Evolutionary conservation across 2,329 filamentous ascomycete genomes (phyloP).

Genomic region (Colletotrichum sp.): DNA sequence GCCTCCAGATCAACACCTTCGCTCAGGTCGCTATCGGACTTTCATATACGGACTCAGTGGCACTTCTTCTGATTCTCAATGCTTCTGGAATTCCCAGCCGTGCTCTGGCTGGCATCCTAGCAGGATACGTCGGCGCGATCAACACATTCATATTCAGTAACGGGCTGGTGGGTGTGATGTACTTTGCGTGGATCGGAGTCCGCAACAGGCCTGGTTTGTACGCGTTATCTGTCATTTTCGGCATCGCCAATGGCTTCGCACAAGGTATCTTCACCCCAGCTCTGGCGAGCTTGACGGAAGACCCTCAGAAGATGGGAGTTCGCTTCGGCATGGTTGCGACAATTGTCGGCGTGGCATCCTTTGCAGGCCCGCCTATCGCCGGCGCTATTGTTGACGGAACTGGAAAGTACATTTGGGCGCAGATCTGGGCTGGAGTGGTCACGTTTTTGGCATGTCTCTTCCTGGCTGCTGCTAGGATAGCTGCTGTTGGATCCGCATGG

Average conservation of each 20-base stretch:
- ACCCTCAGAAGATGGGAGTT: not conserved
- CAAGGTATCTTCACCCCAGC: not conserved
- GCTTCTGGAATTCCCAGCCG: slow-evolving; percentile 61
- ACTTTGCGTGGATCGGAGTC: not conserved
- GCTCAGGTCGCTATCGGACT: slow-evolving; percentile 47
- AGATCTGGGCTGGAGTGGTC: not conserved
- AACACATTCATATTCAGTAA: not conserved
- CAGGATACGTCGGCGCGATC: slow-evolving; percentile 43
- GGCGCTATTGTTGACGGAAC: not conserved
- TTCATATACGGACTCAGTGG: slow-evolving; percentile 55
- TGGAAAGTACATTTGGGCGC: not conserved
- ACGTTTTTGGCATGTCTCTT: not conserved
- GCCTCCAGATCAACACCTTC: slow-evolving; percentile 40
- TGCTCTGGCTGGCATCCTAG: slow-evolving; percentile 58
- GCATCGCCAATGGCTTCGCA: not conserved
- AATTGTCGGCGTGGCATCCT: not conserved
- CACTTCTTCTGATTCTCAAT: slow-evolving; percentile 65
- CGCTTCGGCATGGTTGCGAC: not conserved
- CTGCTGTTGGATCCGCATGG: not conserved
- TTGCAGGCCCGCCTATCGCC: not conserved
- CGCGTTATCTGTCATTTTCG: not conserved
- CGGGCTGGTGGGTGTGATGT: not conserved
- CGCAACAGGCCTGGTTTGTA: not conserved
- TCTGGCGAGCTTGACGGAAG: not conserved
- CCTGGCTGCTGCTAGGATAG: not conserved